A percentile compares a stretch with the other conserved stretches of the same genome.
Conservation (phyloP, 2,329 filamentous ascomycete genomes). For the Diplodia sapinea region DNA sequence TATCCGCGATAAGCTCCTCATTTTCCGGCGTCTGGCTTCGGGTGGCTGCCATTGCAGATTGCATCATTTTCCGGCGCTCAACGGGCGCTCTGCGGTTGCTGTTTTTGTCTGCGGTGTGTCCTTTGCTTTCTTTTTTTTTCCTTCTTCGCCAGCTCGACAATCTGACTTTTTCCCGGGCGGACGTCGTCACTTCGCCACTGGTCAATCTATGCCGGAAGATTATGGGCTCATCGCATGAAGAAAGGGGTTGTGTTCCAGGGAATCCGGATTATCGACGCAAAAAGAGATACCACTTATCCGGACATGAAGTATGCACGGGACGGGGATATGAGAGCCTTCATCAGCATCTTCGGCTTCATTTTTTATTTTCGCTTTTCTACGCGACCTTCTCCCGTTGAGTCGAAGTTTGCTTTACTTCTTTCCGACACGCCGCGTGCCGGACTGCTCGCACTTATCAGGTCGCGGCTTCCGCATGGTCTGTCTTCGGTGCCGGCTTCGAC, state of each 20-base stretch:
- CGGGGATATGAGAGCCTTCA: constrained; percentile 27
- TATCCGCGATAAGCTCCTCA: not conserved
- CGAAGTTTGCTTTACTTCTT: constrained; percentile 19
- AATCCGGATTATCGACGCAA: constrained; percentile 26
- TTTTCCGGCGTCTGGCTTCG: constrained; percentile 21
- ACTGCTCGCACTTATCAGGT: constrained; percentile 17
- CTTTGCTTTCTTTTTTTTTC: constrained; percentile 16
- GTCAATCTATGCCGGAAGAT: constrained; percentile 22
- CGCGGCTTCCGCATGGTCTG: constrained; percentile 22
- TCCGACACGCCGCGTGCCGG: constrained; percentile 12
- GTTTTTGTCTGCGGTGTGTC: constrained; percentile 19
- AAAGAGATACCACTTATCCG: constrained; percentile 30
- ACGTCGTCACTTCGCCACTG: constrained; percentile 19
- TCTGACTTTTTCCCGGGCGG: constrained; percentile 27
- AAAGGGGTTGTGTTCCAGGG: constrained; percentile 23
- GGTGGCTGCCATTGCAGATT: constrained; percentile 7
- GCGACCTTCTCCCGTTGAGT: constrained; percentile 5
- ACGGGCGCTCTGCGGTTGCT: constrained; percentile 17
- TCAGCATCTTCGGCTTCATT: constrained; percentile 23
- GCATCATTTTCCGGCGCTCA: constrained; percentile 26
- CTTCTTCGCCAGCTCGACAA: constrained; percentile 18
- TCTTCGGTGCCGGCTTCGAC: constrained; percentile 6
- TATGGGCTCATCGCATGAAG: constrained; percentile 26
- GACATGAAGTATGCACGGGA: constrained; percentile 28
- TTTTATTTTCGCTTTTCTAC: constrained; percentile 14